A percentile compares a stretch with the other conserved stretches of the same genome.
These are phyloP conservation scores for Malassezia slooffiae DNA, from an alignment of 1,284 basidiomycete genomes.

Conservation along the genomic window DNA sequence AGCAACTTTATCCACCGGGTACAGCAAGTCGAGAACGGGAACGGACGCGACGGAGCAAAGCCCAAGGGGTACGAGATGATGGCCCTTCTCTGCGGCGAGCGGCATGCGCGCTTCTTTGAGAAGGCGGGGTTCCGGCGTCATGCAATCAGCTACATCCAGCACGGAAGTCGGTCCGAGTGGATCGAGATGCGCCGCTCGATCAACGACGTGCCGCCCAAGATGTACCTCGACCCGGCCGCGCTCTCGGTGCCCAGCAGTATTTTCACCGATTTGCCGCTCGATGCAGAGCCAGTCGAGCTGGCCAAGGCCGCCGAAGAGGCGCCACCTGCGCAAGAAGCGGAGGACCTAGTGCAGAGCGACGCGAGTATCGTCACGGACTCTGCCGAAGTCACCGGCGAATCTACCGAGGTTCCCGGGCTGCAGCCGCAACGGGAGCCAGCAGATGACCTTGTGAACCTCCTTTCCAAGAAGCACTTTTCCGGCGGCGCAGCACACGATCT, in stretches of 20 bases:
- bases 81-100: constrained; percentile 33
- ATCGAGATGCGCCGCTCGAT: constrained; percentile 39
- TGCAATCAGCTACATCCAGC: constrained; percentile 35
- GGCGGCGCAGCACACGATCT: constrained; percentile 13
- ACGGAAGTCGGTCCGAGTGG: constrained; percentile 30
- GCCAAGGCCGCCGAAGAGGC: constrained; percentile 3
- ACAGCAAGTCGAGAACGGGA: constrained; percentile 22
- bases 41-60: constrained; percentile 20
- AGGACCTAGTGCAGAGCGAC: too few relatives aligned
- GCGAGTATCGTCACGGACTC: too few relatives aligned
- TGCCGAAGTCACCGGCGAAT: too few relatives aligned
- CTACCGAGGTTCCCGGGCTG: too few relatives aligned
- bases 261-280: neutral
- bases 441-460: too few relatives aligned
- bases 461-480: neutral
- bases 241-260: neutral
- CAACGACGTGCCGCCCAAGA: neutral
- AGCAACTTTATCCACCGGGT: constrained; percentile 27
- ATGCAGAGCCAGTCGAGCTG: neutral
- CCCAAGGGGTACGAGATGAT: constrained; percentile 36
- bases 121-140: constrained; percentile 32
- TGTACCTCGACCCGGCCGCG: too few relatives aligned
- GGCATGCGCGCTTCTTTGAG: constrained; percentile 29
- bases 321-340: neutral
- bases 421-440: too few relatives aligned